These are phyloP conservation scores for Acer saccharum DNA, from an alignment of 345 rosid genomes.

Conservation along the genomic window DNA sequence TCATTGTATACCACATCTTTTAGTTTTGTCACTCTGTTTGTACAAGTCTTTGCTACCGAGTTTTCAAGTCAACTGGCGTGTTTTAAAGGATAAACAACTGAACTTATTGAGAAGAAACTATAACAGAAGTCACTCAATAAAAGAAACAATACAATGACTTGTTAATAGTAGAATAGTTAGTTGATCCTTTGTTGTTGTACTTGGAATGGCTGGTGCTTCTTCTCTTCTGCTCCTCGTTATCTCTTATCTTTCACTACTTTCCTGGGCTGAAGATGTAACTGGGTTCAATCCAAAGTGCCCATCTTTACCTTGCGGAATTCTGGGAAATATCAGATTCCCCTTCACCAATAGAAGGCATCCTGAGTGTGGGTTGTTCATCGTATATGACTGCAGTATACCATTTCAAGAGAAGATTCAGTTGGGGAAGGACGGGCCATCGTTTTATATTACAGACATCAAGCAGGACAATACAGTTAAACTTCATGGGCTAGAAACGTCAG, in stretches of 20 bases:
- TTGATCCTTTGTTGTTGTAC: too few species aligned
- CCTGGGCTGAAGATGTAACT: neutral
- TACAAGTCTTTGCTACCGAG: neutral
- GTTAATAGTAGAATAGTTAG: neutral
- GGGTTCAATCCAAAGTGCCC: slow-evolving; percentile 1
- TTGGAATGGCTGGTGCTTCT: neutral
- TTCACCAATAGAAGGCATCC: slow-evolving; percentile 4
- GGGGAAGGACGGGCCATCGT: slow-evolving; percentile 26
- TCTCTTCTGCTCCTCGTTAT: neutral
- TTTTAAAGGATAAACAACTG: neutral
- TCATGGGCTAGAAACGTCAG: slow-evolving; percentile 5
- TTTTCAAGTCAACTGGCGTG: slow-evolving; percentile 9
- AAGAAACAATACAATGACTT: neutral
- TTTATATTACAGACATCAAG: slow-evolving; percentile 25
- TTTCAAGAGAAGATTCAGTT: slow-evolving; percentile 28
- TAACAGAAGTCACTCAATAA: neutral
- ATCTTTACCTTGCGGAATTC: slow-evolving; percentile 23
- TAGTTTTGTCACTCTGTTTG: neutral
- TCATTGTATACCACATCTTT: too few species aligned
- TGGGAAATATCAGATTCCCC: slow-evolving; percentile 21
- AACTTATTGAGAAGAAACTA: neutral
- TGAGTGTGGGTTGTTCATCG: slow-evolving; percentile 31
- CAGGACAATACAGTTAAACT: slow-evolving; percentile 27
- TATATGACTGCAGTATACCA: slow-evolving; percentile 28
- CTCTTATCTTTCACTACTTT: neutral